These are phyloP conservation scores for Tubosaeta sp. DNA, from an alignment of 768 basidiomycete species.

Conservation along the genomic window DNA sequence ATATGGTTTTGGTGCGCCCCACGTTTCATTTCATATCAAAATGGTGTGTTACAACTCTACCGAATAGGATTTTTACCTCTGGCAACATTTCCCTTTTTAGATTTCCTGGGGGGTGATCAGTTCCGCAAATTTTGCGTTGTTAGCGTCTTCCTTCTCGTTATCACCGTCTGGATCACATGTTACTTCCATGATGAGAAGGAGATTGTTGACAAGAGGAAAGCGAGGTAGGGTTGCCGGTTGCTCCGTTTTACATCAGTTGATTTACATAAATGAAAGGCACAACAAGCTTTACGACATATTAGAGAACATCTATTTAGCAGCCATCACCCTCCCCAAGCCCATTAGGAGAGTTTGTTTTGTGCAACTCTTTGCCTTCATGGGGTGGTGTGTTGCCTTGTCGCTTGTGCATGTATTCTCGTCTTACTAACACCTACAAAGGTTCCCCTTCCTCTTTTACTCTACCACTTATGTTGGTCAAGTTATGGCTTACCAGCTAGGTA, in stretches of 20 bases:
- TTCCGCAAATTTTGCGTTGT: conserved; percentile 96
- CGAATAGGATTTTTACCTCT: conserved; percentile 82
- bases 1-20: conserved; percentile 73
- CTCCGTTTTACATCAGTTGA: conserved; percentile 2
- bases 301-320: conserved; percentile 69
- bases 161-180: conserved; percentile 88
- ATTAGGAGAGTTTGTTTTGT: conserved; percentile 89
- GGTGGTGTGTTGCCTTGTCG: conserved; percentile 55
- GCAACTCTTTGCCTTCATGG: conserved; percentile 95
- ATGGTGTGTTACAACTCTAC: conserved; percentile 6
- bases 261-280: conserved; percentile 9
- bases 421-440: conserved; percentile 45
- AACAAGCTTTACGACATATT: conserved; percentile 72
- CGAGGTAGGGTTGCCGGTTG: conserved; percentile 33
- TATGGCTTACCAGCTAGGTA: conserved; percentile 74
- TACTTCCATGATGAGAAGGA: conserved; percentile 78
- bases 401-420: conserved; percentile 4
- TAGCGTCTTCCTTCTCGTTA: conserved; percentile 70
- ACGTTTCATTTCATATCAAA: neutral
- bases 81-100: conserved; percentile 68
- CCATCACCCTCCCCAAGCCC: conserved; percentile 73
- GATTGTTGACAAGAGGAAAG: conserved; percentile 43
- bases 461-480: conserved; percentile 94
- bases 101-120: conserved; percentile 83
- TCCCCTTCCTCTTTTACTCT: conserved; percentile 92